phyloP scores from a whole-genome alignment of 2,329 filamentous ascomycete genomes.

The Aureobasidium namibiae region DNA sequence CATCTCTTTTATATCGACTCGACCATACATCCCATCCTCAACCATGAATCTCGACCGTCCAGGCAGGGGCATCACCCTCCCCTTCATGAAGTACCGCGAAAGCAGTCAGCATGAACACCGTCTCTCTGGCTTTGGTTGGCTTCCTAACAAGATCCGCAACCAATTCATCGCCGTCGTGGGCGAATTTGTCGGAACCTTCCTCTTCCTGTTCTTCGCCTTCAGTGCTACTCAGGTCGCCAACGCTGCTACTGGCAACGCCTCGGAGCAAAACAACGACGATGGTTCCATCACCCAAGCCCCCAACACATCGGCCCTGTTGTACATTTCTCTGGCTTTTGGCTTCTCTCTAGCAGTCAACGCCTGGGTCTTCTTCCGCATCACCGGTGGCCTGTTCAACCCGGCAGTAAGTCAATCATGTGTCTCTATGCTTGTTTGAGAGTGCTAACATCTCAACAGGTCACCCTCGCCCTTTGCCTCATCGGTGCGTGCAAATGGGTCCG shows the following conservation, averaged over 20 bases:
- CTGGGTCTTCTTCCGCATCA: conserved; percentile 38
- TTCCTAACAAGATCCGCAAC: conserved; percentile 36
- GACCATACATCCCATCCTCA: conserved; percentile 7
- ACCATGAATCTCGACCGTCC: conserved; percentile 34
- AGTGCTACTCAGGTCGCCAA: conserved; percentile 34
- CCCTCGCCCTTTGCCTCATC: conserved; percentile 39
- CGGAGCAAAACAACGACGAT: conserved; percentile 8
- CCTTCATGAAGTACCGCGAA: conserved; percentile 28
- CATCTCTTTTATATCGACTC: background rate
- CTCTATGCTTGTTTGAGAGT: too few relatives aligned
- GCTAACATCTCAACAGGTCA: conserved; percentile 26
- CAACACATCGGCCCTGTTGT: conserved; percentile 28
- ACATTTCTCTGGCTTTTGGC: conserved; percentile 34
- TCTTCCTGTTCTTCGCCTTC: conserved; percentile 38
- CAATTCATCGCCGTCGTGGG: conserved; percentile 35
- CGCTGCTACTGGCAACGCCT: conserved; percentile 21
- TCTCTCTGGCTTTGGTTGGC: conserved; percentile 32
- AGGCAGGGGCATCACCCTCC: conserved; percentile 29
- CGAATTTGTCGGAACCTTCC: conserved; percentile 38
- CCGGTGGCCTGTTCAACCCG: conserved; percentile 30
- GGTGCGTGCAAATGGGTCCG: conserved; percentile 40
- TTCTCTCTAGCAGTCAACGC: conserved; percentile 37
- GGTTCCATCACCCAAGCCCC: conserved; percentile 24
- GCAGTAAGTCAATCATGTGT: conserved; percentile 19
- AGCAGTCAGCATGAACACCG: conserved; percentile 26